Base-by-base conservation (phyloP, 2,329 filamentous ascomycete species). In the Colletotrichum truncatum region DNA sequence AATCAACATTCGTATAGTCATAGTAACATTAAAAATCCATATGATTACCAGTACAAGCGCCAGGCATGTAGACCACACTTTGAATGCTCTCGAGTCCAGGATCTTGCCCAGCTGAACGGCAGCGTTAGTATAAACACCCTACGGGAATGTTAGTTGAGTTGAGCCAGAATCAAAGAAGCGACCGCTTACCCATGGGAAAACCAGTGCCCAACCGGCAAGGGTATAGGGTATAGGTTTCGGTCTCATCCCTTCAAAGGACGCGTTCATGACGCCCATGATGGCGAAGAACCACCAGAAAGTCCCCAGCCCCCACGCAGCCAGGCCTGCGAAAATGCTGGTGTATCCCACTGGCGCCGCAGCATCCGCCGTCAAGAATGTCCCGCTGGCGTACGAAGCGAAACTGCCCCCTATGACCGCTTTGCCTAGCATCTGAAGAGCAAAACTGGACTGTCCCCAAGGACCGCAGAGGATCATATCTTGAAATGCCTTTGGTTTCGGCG, bases 201-300 rank as follows among this genome's bases (percentile, higher is more conserved):
- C 72, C 8, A 79, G 34, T 6, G 75, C 71, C 78, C 77, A 81
- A 4, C 71, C 70, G 6, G 72, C 64, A 49, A 79, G 51, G 1
- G 63, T 73, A 57, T 78, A 80, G 1, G 49, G 64, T 6, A 73
- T 69, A 10, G 61, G 49, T 51, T 43, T 69, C 56, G 60, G 58
- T 65, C 11, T 70, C 70, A 1, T 68, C 65, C 12, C 66, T 67
- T 68, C 72, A 71, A 45, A 38, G 6, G 73, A 38, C 6, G 28
- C 14, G 30, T 36, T 26, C 5, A 45, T 1, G 14, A 78, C 77
- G 53, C 76, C 75, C 36, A 76, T 63, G 7, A 78, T 68, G 2
- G 78, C 77, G 62, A 82, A 77, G n/a, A 70, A 64, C 75, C 78
- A 79, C 79, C 79, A 82, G 38, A 82, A 79, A 4, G 76, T 74